A percentile compares a stretch with the other conserved stretches of the same genome.
Evolutionary conservation across 78 protist species (phyloP).

Genomic region (Planoprotostelium fungivorum): DNA sequence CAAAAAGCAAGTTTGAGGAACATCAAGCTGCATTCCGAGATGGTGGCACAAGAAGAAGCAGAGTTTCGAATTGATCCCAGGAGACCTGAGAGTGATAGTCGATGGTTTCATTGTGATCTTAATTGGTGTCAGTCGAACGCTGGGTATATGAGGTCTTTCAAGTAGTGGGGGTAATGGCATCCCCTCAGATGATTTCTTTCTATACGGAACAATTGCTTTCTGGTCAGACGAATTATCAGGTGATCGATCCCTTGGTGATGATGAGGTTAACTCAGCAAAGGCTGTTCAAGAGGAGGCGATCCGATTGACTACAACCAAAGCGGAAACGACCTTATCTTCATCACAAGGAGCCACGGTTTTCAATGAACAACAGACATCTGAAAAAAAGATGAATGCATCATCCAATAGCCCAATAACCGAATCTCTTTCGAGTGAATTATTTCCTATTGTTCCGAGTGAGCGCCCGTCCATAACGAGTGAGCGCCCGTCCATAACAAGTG

Average conservation of each 20-base stretch:
- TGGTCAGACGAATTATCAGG: neutral
- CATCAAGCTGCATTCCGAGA: too few species aligned
- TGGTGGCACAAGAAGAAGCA: neutral
- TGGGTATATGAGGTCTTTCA: neutral
- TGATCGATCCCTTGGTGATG: neutral
- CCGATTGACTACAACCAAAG: too few species aligned
- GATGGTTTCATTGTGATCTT: neutral
- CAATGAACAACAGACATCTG: neutral
- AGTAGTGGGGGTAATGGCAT: neutral
- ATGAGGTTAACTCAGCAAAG: neutral
- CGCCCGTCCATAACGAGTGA: neutral
- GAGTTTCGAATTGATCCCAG: neutral
- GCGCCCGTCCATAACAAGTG: neutral
- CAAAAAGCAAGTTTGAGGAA: too few species aligned
- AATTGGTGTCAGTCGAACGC: neutral
- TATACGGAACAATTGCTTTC: neutral
- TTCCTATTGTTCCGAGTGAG: neutral
- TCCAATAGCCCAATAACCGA: neutral
- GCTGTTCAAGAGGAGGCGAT: neutral
- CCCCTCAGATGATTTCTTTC: neutral
- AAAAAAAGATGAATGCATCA: neutral
- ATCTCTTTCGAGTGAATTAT: neutral
- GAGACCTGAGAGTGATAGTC: neutral
- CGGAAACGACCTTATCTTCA: neutral
- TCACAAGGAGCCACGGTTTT: neutral